Conservation (phyloP, 768 basidiomycete species). For the Omphalotus guepiniiformis region DNA sequence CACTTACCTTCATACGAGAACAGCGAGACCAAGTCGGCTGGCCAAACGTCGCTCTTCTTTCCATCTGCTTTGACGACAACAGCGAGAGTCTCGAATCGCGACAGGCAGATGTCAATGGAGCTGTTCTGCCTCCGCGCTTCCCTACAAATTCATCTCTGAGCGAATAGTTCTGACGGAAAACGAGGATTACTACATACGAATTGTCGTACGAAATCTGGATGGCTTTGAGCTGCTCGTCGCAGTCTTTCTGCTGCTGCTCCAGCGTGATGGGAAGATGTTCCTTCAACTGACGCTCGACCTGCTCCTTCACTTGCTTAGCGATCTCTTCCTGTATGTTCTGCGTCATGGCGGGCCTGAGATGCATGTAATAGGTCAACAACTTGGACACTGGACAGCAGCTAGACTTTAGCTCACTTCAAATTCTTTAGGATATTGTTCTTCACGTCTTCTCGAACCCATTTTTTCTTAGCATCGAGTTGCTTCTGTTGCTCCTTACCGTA, state of each 20-base stretch:
- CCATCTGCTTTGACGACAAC: conserved; percentile 47
- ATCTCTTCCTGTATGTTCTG: conserved; percentile 39
- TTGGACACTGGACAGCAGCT: no score
- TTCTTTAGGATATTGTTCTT: conserved; percentile 15
- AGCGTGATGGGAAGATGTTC: conserved; percentile 46
- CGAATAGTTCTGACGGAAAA: neutral
- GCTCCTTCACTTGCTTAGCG: conserved; percentile 34
- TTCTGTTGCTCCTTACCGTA: conserved; percentile 13
- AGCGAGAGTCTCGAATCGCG: conserved; percentile 42
- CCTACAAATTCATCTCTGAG: neutral
- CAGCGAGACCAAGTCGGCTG: conserved; percentile 44
- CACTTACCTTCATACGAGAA: conserved; percentile 52
- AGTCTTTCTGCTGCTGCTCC: conserved; percentile 39
- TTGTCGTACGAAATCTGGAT: conserved; percentile 44
- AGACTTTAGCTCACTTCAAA: conserved; percentile 27
- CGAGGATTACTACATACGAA: conserved; percentile 38
- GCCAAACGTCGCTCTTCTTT: conserved; percentile 41
- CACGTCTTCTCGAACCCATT: conserved; percentile 19
- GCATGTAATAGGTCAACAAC: no score
- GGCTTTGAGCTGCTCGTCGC: conserved; percentile 36
- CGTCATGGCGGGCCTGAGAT: conserved; percentile 22
- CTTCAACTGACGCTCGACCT: conserved; percentile 46
- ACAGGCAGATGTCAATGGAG: conserved; percentile 41
- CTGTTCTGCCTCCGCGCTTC: conserved; percentile 38
- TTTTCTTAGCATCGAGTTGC: conserved; percentile 20